Conservation (phyloP, 371 early-diverging fungal species). For the Lichtheimia ornata region DNA sequence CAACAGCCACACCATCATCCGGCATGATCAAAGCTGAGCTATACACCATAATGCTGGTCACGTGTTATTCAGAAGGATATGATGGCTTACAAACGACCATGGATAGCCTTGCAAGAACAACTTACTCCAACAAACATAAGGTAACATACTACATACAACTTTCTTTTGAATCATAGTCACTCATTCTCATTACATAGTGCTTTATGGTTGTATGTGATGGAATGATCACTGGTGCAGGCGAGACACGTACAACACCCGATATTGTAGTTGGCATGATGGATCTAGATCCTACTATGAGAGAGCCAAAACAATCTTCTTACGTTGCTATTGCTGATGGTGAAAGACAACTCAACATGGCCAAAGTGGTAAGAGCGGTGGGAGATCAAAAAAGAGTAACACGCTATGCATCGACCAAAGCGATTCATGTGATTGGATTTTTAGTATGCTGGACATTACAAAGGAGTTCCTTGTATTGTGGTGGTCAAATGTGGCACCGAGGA, state of each 20-base stretch:
- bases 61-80: slow-evolving; percentile 84
- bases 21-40: slow-evolving; percentile 50
- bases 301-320: slow-evolving; percentile 72
- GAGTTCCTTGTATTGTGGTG: slow-evolving; percentile 86
- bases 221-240: slow-evolving; percentile 51
- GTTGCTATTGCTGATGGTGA: slow-evolving; percentile 90
- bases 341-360: slow-evolving; percentile 93
- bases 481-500: slow-evolving; percentile 88
- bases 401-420: no score
- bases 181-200: slow-evolving; percentile 5
- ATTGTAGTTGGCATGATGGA: slow-evolving; percentile 75
- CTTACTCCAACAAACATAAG: slow-evolving; percentile 60
- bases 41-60: slow-evolving; percentile 64
- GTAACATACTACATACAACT: slow-evolving; percentile 11
- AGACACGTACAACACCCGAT: slow-evolving; percentile 66
- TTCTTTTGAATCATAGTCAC: slow-evolving; percentile 10
- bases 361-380: slow-evolving; percentile 51
- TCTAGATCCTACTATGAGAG: slow-evolving; percentile 53
- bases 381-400: no score
- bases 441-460: slow-evolving; percentile 91
- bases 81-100: slow-evolving; percentile 78
- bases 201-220: slow-evolving; percentile 52
- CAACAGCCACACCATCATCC: slow-evolving; percentile 8
- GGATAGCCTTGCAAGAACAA: slow-evolving; percentile 80
- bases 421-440: slow-evolving; percentile 15